These are phyloP conservation scores for Xylaria intraflava DNA, from an alignment of 495 filamentous ascomycete genomes.

Conservation along the genomic window DNA sequence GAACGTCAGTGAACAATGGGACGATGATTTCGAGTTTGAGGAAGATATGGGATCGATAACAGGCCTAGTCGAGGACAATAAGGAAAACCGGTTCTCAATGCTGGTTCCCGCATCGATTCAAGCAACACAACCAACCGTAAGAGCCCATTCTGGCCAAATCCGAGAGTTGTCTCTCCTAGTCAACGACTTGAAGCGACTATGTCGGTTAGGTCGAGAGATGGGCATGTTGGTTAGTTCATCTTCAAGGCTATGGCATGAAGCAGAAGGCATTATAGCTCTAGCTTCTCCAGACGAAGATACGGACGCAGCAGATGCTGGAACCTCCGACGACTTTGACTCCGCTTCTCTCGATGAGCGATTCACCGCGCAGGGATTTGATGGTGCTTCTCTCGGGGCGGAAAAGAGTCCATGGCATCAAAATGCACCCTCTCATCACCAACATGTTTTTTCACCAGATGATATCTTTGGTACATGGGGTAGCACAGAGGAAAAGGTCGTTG, in stretches of 20 bases:
- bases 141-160: conserved; percentile 80
- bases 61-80: conserved; percentile 32
- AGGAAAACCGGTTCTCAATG: conserved; percentile 51
- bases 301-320: conserved; percentile 36
- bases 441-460: conserved; percentile 56
- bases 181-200: conserved; percentile 55
- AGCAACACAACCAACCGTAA: conserved; percentile 76
- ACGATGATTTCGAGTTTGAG: conserved; percentile 76
- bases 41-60: conserved; percentile 30
- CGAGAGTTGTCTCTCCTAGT: conserved; percentile 78
- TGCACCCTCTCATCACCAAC: conserved; percentile 38
- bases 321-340: conserved; percentile 26
- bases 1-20: conserved; percentile 77
- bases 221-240: conserved; percentile 57
- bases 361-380: conserved; percentile 52
- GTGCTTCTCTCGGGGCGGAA: conserved; percentile 31
- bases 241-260: conserved; percentile 70
- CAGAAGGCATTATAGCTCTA: conserved; percentile 79
- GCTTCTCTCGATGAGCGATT: conserved; percentile 44
- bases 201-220: conserved; percentile 66
- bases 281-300: conserved; percentile 74
- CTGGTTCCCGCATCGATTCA: conserved; percentile 75
- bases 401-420: conserved; percentile 18
- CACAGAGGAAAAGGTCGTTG: conserved; percentile 21
- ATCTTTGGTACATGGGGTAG: conserved; percentile 50